Evolutionary conservation across 169 alveolate species (phyloP), one percentile per base, ranked within the genome.

Genomic region (Plasmodium fragile): DNA sequence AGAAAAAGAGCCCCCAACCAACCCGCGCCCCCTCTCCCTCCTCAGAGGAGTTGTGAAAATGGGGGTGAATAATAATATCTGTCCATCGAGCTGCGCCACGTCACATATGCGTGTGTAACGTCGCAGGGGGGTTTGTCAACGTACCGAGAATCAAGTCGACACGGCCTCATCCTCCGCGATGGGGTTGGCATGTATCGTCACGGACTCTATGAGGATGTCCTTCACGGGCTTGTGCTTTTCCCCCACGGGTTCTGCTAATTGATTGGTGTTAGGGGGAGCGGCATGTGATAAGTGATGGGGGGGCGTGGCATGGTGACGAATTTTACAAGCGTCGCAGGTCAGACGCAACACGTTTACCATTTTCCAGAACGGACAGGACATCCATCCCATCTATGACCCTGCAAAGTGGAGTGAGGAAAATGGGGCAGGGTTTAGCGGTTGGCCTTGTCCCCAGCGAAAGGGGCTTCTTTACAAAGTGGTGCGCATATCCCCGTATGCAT

Each of bases 301-400:
- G 28, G 52, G 22, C 7, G 30, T 30, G 49, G 49, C 6, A 32
- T 22, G 30, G 25, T 7, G 1, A 43, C 8, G 16, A 41, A 41
- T 41, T 41, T 41, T 7, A 13, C 52, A 1, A 7, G 52, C 52
- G 52, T 1, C 0, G 3, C 53, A 10, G 0, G 22, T 7, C 59
- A 49, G 59, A 3, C 16, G 11, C 16, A 39, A 25, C 25, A 28
- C 25, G 34, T 81, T 36, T 77, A 94, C 98, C 97, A 75, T 95
- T 96, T 93, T 98, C 99, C 92, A 98, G 92, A 84, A 95, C 95
- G 91, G 98, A 98, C 30, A 98, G 92, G 4, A 99, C 97, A 92
- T 98, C 99, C 93, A 98, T 79, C 22, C 99, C 99, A 82, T 98
- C 98, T 0, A 98, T 97, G 34, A 98, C 96, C 95, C 98, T 97